A percentile compares a stretch with the other conserved stretches of the same genome.
These are phyloP conservation scores for Blumeria hordei DNA, from an alignment of 2,329 filamentous ascomycete species.

Conservation along the genomic window DNA sequence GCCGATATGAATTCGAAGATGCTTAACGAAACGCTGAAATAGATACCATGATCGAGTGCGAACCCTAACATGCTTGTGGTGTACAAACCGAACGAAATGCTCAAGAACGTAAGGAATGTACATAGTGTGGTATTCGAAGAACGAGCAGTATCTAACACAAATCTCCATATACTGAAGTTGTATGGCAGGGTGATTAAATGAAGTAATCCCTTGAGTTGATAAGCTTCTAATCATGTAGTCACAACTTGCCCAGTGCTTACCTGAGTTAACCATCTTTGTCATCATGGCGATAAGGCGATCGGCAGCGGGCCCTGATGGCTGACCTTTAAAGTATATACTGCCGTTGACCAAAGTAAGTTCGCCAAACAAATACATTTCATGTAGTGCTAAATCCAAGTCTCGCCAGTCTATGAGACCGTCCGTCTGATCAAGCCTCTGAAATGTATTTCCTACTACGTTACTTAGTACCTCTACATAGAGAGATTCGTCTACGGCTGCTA, in stretches of 20 bases:
- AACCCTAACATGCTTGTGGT: slow-evolving; percentile 69
- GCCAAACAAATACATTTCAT: slow-evolving; percentile 91
- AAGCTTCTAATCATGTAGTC: slow-evolving; percentile 5
- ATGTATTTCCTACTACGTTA: slow-evolving; percentile 67
- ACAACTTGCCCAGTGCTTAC: slow-evolving; percentile 22
- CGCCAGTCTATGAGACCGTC: slow-evolving; percentile 70
- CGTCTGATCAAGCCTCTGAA: slow-evolving; percentile 53
- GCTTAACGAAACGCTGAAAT: slow-evolving; percentile 79
- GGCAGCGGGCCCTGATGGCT: slow-evolving; percentile 54
- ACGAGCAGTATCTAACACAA: slow-evolving; percentile 75
- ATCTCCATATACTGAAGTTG: slow-evolving; percentile 97
- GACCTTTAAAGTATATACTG: slow-evolving; percentile 65
- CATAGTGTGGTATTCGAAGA: slow-evolving; percentile 66
- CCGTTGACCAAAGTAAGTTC: slow-evolving; percentile 78
- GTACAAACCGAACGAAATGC: slow-evolving; percentile 73
- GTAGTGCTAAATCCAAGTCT: slow-evolving; percentile 74
- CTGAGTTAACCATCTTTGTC: slow-evolving; percentile 80
- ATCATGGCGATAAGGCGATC: slow-evolving; percentile 79
- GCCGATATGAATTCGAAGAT: slow-evolving; percentile 59
- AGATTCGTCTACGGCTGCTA: slow-evolving; percentile 68
- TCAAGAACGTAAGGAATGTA: slow-evolving; percentile 74
- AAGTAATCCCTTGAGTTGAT: slow-evolving; percentile 43
- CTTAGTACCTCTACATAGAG: slow-evolving; percentile 78
- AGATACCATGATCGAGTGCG: slow-evolving; percentile 90
- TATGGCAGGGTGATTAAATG: slow-evolving; percentile 72